Base-by-base conservation (phyloP, 2,329 filamentous ascomycete genomes). In the Venturia pyrina region DNA sequence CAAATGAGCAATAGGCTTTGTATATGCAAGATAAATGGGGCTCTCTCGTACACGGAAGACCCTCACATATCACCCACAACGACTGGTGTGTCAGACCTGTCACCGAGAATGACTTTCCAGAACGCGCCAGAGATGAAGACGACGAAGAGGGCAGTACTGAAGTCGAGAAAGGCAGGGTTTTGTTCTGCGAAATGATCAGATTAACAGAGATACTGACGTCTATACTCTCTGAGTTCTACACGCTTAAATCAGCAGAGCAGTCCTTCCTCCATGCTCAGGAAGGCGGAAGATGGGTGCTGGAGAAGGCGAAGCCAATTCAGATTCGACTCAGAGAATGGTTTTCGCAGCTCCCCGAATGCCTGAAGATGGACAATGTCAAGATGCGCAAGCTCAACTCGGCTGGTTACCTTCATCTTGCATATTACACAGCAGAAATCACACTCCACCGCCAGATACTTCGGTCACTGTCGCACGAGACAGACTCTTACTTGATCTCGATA, bases 1-100 rank as follows among this genome's bases (percentile, higher is more conserved):
- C 34, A n/a, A n/a, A n/a, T n/a, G n/a, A n/a, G 17, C 10, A 24
- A 48, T 5, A 24, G n/a, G 19, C n/a, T 2, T n/a, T 87, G 0
- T 88, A 82, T 68, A 85, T 87, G 79, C 86, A 88, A 71, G 86
- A 89, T 68, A 85, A 83, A 70, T 87, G 83, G 85, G 81, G 82
- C 2, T 80, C 82, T 2, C 76, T 85, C 46, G 80, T 84, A 37
- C 82, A 85, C 68, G 85, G 85, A 8, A 78, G 84, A 34, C 84
- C 83, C 13, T 82, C 81, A 32, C 80, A 85, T 63, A 82, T 87
- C 32, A 77, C 77, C 5, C 73, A 77, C 3, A 77, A 77, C 8
- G 83, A 86, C 69, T 87, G 85, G 85, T 81, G 81, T 32, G 79
- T 86, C 2, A 75, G 76, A 37, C 71, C 75, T 2, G 74, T 82